Conservation (phyloP, 2,329 filamentous ascomycete genomes). For the Fusarium foetens region DNA sequence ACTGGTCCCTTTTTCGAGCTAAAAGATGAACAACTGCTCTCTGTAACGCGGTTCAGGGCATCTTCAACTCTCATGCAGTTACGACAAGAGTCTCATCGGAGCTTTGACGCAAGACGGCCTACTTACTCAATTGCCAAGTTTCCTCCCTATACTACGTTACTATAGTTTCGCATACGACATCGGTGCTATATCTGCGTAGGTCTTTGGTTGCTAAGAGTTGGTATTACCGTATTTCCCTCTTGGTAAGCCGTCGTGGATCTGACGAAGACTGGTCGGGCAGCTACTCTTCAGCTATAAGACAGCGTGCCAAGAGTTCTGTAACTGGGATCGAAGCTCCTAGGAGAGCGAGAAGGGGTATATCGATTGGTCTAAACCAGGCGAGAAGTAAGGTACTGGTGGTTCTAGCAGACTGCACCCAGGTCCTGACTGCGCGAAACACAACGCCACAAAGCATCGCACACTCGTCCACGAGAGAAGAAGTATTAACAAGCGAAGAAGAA, state of each 20-base stretch:
- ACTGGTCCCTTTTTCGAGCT: rapidly evolving
- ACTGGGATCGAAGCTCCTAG: too few relatives aligned
- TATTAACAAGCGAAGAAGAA: rapidly evolving
- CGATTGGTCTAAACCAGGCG: rapidly evolving
- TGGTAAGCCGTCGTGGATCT: rapidly evolving
- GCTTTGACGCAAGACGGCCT: rapidly evolving
- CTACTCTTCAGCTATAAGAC: rapidly evolving
- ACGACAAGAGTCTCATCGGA: rapidly evolving
- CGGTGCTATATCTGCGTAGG: rapidly evolving
- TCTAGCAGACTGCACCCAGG: rapidly evolving
- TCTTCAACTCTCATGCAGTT: rapidly evolving
- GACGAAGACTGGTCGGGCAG: rapidly evolving
- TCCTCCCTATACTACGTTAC: rapidly evolving
- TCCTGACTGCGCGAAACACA: rapidly evolving
- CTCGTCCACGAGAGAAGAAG: rapidly evolving
- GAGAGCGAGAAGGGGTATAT: rapidly evolving
- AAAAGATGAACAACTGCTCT: rapidly evolving
- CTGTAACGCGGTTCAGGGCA: neutral
- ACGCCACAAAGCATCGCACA: rapidly evolving
- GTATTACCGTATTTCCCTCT: rapidly evolving
- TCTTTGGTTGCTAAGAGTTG: neutral
- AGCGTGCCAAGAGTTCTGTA: too few relatives aligned
- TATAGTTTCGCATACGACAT: rapidly evolving
- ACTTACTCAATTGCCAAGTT: rapidly evolving
- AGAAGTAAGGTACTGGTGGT: rapidly evolving